Evolutionary conservation across 371 early-diverging fungal species (phyloP), one percentile per base, ranked within the genome.

Genomic region (Apophysomyces variabilis): DNA sequence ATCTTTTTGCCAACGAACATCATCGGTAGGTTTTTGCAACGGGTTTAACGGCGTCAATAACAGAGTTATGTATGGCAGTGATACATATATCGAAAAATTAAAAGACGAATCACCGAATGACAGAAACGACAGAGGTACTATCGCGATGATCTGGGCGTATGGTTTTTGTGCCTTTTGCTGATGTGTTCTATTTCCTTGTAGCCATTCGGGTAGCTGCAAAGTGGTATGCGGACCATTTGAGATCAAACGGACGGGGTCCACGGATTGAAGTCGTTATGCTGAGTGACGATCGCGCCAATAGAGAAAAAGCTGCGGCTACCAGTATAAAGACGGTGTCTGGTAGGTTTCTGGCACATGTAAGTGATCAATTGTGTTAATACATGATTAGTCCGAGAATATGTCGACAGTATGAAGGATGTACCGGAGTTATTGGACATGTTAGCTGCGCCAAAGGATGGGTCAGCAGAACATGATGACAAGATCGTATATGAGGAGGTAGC

Each of bases 1-100:
- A 88, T 67, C 90, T 96, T 38, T 97, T 98, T 80, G 93, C 93
- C 7, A 97, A 98, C 78, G 98, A 98, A 68, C 95, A 95, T 67
- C 93, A 94, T 79, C 76, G 89, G 83, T 90, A 74, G 39, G 66
- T 57, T 14, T 39, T 11, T 16, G 26, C 18, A 14, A 57, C 47
- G 7, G 21, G 21, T 1, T 18, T 9, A 50, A 7, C 54, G 1
- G 11, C 21, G 21, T 8, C 5, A 21, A 21, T 18, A 57, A 26
- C 46, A 43, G 35, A 39, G 58, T 54, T 62, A 44, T 61, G 60
- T 26, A 14, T 58, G 4, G 16, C 21, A 90, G 92, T 57, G 94
- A 93, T 39, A 95, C 96, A 0, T 95, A 86, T 82, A 83, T 95
- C 41, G 94, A 97, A 65, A 82, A 87, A 44, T 69, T 86, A 21